Base-by-base conservation (phyloP, 2,329 filamentous ascomycete genomes). In the Laburnicola sp. region DNA sequence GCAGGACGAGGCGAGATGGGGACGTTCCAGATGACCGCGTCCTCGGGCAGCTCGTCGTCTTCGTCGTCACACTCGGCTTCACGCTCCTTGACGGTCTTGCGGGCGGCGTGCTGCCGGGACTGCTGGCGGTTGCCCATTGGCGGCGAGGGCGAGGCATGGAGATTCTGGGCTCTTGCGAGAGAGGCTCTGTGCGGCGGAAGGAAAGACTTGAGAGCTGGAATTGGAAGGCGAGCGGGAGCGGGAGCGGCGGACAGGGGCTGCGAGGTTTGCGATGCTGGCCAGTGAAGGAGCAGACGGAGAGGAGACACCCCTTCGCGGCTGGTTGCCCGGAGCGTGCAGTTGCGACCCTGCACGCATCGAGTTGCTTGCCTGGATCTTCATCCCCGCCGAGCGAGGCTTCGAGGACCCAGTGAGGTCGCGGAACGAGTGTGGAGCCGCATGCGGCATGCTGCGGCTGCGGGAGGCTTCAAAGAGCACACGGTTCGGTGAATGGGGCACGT, bases 11-110 rank as follows among this genome's bases (percentile, higher is more conserved):
- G 89, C 0, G 89, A 92, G 39, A 94, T 84, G 4, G 89, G 89
- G 2, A 94, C 86, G 58, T 94, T 94, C 74, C 90, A 88, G 40
- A 94, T 81, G 45, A 91, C 81, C 23, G 89, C 82, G 47, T 89
- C 88, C 25, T 92, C 88, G 0, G 89, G 89, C 27, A 94, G 86
- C 50, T 82, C 80, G 55, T 89, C 84, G 64, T 91, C 88, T 39
- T 84, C 86, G 47, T 91, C 87, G 59, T 92, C 87, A 60, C 90
- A 92, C 66, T 93, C 89, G 48, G 83, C 82, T 68, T 94, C 89
- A 45, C 91, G 77, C 63, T 92, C 84, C 53, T 85, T 75, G 1
- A 83, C 79, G 0, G 86, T 84, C 70, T 91, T 93, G 50, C 86
- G 80, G 28, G 63, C 59, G 38, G 77, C 82, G 0, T 86, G 81